These are phyloP conservation scores for Lactarius sanguifluus DNA, from an alignment of 768 basidiomycete genomes.

Conservation along the genomic window DNA sequence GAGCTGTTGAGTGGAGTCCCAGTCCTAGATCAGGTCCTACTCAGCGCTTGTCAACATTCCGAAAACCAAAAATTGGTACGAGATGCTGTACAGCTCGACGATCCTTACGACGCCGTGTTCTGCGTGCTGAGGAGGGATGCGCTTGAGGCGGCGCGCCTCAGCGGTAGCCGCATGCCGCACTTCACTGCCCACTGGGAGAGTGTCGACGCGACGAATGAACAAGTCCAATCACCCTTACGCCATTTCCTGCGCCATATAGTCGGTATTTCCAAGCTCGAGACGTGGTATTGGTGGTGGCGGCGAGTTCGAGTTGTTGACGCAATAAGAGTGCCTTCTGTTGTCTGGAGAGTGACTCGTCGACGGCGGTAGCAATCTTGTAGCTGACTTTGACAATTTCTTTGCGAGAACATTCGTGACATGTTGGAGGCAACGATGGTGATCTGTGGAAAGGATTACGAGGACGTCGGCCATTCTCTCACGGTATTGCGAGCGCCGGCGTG, in stretches of 20 bases:
- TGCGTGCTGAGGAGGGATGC: slow-evolving; percentile 87
- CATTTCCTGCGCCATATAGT: slow-evolving; percentile 7
- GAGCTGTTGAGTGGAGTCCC: too few relatives aligned
- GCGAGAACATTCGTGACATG: slow-evolving; percentile 69
- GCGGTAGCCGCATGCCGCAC: slow-evolving; percentile 78
- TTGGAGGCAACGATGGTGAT: slow-evolving; percentile 55
- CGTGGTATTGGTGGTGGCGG: slow-evolving; percentile 74
- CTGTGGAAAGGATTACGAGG: slow-evolving; percentile 57
- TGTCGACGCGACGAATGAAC: slow-evolving; percentile 69
- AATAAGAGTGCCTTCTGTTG: slow-evolving; percentile 88
- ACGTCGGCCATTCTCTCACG: slow-evolving; percentile 31
- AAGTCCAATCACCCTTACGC: slow-evolving; percentile 71
- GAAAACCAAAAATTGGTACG: too few relatives aligned
- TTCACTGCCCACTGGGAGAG: slow-evolving; percentile 69
- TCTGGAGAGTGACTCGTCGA: slow-evolving; percentile 78
- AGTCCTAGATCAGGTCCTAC: too few relatives aligned
- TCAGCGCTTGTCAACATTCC: too few relatives aligned
- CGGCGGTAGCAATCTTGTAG: slow-evolving; percentile 74
- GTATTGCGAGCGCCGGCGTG: neutral
- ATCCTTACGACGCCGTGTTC: slow-evolving; percentile 86
- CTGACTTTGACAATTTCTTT: slow-evolving; percentile 82
- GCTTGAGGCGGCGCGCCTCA: slow-evolving; percentile 81
- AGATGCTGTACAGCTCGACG: too few relatives aligned
- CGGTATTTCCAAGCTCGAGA: slow-evolving; percentile 38
- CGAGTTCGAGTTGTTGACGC: slow-evolving; percentile 77